Evolutionary conservation across 1,139 yeast genomes (phyloP).

Genomic region (Pneumocystis oryctolagi): DNA sequence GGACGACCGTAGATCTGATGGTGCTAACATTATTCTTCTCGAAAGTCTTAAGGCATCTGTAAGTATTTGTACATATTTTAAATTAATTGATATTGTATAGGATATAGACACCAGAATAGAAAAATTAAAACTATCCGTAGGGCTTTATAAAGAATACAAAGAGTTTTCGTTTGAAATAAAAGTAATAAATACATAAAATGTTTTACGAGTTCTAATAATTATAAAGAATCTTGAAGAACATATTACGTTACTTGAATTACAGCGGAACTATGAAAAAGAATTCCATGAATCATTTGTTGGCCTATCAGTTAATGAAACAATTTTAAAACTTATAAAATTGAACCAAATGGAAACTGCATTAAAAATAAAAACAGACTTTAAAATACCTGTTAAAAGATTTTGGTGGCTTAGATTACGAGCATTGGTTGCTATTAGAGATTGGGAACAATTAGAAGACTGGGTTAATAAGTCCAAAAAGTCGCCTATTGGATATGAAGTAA

Average conservation of each 20-base stretch:
- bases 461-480: conserved; percentile 36
- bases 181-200: not conserved
- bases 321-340: conserved; percentile 39
- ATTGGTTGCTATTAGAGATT: conserved; percentile 38
- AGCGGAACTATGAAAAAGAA: conserved; percentile 40
- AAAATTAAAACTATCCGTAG: not conserved
- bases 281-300: conserved; percentile 41
- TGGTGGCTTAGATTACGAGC: conserved; percentile 49
- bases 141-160: conserved; percentile 17
- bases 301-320: conserved; percentile 41
- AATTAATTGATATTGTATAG: conserved; percentile 3
- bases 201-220: not conserved
- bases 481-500: conserved; percentile 50
- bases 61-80: not conserved
- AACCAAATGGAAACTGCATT: conserved; percentile 46
- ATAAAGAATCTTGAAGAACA: conserved; percentile 33
- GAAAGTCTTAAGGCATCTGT: conserved; percentile 17
- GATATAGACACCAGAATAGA: conserved; percentile 7
- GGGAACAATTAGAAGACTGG: conserved; percentile 44
- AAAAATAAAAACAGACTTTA: conserved; percentile 45
- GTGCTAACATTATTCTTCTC: conserved; percentile 30
- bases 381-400: conserved; percentile 46
- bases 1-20: conserved; percentile 38
- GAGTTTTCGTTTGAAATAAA: conserved; percentile 21
- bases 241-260: conserved; percentile 36